phyloP scores from a whole-genome alignment of 2,329 filamentous ascomycete species.

The Neopestalotiopsis rosae region DNA sequence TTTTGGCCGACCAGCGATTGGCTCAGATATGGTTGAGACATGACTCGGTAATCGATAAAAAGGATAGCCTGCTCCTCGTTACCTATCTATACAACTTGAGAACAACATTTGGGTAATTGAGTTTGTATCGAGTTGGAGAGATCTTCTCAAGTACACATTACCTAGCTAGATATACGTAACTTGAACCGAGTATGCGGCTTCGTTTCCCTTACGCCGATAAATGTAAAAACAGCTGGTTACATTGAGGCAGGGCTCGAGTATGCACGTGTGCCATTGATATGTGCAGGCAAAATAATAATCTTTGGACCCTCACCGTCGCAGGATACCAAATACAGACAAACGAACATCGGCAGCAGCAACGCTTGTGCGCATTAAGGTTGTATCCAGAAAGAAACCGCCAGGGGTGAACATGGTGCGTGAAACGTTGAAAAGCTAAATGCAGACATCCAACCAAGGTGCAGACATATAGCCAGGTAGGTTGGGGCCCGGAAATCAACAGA shows the following conservation, averaged over 20 bases:
- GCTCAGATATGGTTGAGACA: background rate
- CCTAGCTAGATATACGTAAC: too few species aligned
- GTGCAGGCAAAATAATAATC: too few species aligned
- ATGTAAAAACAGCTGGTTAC: too few species aligned
- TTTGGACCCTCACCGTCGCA: background rate
- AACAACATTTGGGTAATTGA: background rate
- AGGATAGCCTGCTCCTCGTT: background rate
- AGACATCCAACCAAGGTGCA: background rate
- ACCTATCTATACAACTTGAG: background rate
- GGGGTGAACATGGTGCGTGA: background rate
- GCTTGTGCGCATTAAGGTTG: conserved; percentile 1
- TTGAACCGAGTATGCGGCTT: too few species aligned
- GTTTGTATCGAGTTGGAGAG: too few species aligned
- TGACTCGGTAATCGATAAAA: conserved; percentile 9
- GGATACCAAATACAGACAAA: background rate
- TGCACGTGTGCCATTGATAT: too few species aligned
- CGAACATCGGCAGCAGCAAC: background rate
- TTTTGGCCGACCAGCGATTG: background rate
- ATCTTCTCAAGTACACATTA: too few species aligned
- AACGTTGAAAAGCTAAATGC: background rate
- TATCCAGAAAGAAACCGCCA: background rate
- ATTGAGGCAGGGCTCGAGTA: too few species aligned
- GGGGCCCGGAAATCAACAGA: background rate
- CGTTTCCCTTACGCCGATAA: too few species aligned
- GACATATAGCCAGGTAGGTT: background rate